Evolutionary conservation across 2,329 filamentous ascomycete genomes (phyloP).

Genomic region (Alternaria solani): DNA sequence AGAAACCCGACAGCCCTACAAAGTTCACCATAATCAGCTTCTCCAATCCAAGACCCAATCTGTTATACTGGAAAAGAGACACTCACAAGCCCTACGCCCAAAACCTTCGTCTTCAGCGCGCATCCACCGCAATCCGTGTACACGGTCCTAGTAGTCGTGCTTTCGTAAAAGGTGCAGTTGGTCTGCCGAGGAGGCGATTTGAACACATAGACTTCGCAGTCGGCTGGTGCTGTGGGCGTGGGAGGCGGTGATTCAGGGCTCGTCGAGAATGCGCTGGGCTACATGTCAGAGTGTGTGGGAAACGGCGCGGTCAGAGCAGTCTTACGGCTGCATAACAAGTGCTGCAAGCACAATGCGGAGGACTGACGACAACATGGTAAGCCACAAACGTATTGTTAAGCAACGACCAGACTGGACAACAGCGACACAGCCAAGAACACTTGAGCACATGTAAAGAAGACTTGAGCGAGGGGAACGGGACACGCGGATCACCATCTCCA

Average conservation of each 20-base stretch:
- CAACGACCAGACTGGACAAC: neutral
- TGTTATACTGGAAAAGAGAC: neutral
- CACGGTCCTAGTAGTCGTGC: slow-evolving; percentile 33
- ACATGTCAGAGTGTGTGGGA: neutral
- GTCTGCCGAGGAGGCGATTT: slow-evolving; percentile 25
- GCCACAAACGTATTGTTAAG: neutral
- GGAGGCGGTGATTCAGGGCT: neutral
- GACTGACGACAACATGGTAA: slow-evolving; percentile 1
- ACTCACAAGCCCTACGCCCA: slow-evolving; percentile 39
- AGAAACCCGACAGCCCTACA: slow-evolving; percentile 30
- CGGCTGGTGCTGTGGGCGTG: slow-evolving; percentile 6
- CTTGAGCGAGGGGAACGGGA: neutral
- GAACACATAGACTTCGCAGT: slow-evolving; percentile 28
- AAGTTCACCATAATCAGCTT: slow-evolving; percentile 7
- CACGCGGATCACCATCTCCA: neutral
- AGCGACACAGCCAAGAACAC: neutral
- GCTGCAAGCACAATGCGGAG: neutral
- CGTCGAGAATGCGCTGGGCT: neutral
- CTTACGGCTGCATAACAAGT: slow-evolving; percentile 5
- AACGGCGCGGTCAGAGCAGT: neutral
- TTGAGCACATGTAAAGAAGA: neutral
- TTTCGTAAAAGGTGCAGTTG: slow-evolving; percentile 35
- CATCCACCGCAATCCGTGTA: slow-evolving; percentile 43
- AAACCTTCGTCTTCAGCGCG: slow-evolving; percentile 20
- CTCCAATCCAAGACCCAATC: neutral